phyloP scores from a whole-genome alignment of 805 yeast genomes.

The Wickerhamiella kurtzmanii region DNA sequence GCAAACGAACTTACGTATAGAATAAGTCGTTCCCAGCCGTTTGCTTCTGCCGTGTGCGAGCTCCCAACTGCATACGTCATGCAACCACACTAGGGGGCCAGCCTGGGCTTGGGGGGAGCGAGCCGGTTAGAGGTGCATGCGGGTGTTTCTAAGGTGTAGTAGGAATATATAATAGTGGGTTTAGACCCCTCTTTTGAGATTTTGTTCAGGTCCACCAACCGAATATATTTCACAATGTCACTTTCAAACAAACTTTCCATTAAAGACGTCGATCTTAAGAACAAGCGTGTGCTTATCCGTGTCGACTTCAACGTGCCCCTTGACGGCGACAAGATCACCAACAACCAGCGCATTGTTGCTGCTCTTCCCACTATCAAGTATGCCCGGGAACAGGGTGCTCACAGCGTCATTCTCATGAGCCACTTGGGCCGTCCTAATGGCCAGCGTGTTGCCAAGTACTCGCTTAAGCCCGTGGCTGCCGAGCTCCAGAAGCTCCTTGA shows the following conservation, averaged over 20 bases:
- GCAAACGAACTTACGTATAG: not conserved
- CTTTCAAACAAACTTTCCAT: slow-evolving; percentile 87
- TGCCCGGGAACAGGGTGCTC: slow-evolving; percentile 81
- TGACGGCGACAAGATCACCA: slow-evolving; percentile 93
- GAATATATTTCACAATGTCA: slow-evolving; percentile 45
- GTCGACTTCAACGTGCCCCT: slow-evolving; percentile 52
- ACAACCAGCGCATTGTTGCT: slow-evolving; percentile 98
- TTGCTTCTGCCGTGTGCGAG: not conserved
- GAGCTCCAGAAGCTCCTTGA: slow-evolving; percentile 73
- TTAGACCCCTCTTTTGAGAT: not conserved
- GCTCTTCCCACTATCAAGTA: slow-evolving; percentile 97
- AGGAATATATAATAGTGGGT: not conserved
- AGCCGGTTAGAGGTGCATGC: not conserved
- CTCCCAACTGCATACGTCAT: not conserved
- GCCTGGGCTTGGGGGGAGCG: no score
- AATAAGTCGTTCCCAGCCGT: not conserved
- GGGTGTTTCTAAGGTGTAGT: no score
- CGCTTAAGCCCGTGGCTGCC: slow-evolving; percentile 82
- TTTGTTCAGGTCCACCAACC: not conserved
- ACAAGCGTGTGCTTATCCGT: slow-evolving; percentile 95
- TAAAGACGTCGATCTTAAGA: slow-evolving; percentile 72
- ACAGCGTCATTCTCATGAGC: slow-evolving; percentile 83
- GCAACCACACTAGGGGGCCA: no score
- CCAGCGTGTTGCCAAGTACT: slow-evolving; percentile 69
- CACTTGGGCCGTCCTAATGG: slow-evolving; percentile 99